Evolutionary conservation across 768 basidiomycete genomes (phyloP).

Genomic region (Artomyces pyxidatus): DNA sequence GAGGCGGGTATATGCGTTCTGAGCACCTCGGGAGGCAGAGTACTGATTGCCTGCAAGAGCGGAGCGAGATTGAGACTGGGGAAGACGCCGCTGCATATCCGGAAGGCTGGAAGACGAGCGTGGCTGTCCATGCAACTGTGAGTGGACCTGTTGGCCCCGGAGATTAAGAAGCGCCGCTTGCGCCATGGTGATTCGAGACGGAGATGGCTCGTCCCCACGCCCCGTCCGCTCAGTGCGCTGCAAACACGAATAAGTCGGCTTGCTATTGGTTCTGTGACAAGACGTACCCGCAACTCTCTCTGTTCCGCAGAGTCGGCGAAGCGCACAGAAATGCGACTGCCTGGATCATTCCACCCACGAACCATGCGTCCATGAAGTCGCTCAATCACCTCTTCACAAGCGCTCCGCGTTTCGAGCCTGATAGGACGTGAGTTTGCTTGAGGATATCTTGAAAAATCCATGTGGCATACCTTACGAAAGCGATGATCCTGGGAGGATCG

Average conservation of each 20-base stretch:
- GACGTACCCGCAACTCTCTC: constrained; percentile 61
- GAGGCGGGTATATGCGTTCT: constrained; percentile 6
- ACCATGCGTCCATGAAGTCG: constrained; percentile 75
- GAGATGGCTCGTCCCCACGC: constrained; percentile 56
- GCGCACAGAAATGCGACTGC: constrained; percentile 69
- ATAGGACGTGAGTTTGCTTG: no score
- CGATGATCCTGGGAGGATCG: constrained; percentile 71
- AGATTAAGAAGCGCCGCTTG: constrained; percentile 72
- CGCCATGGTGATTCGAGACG: constrained; percentile 64
- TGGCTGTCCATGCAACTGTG: constrained; percentile 11
- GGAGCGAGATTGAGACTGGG: background rate
- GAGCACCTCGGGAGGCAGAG: background rate
- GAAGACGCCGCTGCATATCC: constrained; percentile 19
- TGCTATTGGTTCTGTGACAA: background rate
- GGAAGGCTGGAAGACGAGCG: constrained; percentile 8
- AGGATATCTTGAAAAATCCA: no score
- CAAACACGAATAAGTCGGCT: background rate
- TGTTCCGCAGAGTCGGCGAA: constrained; percentile 77
- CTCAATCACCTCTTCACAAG: constrained; percentile 73
- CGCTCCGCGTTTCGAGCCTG: constrained; percentile 62
- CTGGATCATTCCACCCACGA: constrained; percentile 68
- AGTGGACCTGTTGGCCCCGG: constrained; percentile 50
- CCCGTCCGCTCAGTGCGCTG: constrained; percentile 55
- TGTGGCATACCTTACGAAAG: constrained; percentile 75
- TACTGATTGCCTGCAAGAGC: background rate